A percentile compares a stretch with the other conserved stretches of the same genome.
phyloP scores from a whole-genome alignment of 768 basidiomycete species.

The Symmetrospora coprosmae region DNA sequence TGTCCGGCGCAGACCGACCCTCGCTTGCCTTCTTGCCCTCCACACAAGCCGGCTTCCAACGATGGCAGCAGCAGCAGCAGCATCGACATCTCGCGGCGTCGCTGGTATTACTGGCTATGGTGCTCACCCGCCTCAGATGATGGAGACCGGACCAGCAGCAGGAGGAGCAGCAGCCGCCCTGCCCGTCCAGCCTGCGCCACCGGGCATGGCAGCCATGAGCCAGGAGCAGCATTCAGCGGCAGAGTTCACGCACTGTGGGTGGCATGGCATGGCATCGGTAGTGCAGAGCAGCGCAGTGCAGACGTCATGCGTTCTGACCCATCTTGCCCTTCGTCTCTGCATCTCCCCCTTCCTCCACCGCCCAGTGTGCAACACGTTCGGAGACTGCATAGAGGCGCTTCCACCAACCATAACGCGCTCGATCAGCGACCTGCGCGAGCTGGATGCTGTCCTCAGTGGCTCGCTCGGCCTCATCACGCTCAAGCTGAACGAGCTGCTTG shows the following conservation, averaged over 20 bases:
- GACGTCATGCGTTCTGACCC: neutral
- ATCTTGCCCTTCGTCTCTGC: neutral
- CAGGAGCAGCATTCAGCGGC: conserved; percentile 11
- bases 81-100: too few relatives aligned
- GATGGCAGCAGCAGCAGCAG: too few relatives aligned
- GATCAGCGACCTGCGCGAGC: conserved; percentile 90
- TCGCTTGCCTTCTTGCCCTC: too few relatives aligned
- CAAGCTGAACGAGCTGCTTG: conserved; percentile 61
- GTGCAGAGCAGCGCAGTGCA: neutral
- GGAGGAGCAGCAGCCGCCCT: too few relatives aligned
- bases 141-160: too few relatives aligned
- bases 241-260: conserved; percentile 19
- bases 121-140: too few relatives aligned
- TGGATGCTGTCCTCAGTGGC: conserved; percentile 80
- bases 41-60: too few relatives aligned
- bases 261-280: too few relatives aligned
- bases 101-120: too few relatives aligned
- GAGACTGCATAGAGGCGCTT: conserved; percentile 80
- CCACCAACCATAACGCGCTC: conserved; percentile 86
- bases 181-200: too few relatives aligned
- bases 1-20: too few relatives aligned
- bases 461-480: conserved; percentile 66
- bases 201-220: neutral
- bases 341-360: too few relatives aligned
- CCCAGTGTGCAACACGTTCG: conserved; percentile 48